phyloP scores from a whole-genome alignment of 1,139 yeast genomes.

The Hyphopichia buzzinii region DNA sequence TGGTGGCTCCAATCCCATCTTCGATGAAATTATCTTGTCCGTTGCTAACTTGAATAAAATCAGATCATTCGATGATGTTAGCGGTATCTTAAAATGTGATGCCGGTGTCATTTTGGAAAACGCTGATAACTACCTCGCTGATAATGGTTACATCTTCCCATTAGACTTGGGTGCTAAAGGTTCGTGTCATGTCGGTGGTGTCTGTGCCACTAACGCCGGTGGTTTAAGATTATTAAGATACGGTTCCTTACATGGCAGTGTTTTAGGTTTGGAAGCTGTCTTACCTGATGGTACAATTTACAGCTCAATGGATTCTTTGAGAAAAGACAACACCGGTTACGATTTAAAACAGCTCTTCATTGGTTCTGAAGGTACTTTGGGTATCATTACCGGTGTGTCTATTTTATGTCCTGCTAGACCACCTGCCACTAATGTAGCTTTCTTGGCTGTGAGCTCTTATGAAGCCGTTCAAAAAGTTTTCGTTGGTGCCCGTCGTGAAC shows the following conservation, averaged over 20 bases:
- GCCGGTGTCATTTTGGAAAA: constrained; percentile 88
- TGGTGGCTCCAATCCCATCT: constrained; percentile 92
- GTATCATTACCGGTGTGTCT: constrained; percentile 86
- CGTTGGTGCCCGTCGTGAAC: constrained; percentile 72
- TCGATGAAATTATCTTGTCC: constrained; percentile 83
- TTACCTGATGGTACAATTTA: constrained; percentile 84
- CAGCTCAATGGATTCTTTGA: constrained; percentile 74
- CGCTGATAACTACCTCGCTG: constrained; percentile 79
- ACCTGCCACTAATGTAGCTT: constrained; percentile 81
- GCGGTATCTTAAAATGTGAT: constrained; percentile 85
- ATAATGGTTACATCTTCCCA: constrained; percentile 87
- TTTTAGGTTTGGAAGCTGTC: constrained; percentile 88
- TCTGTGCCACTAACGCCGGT: constrained; percentile 95
- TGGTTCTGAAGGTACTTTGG: constrained; percentile 92
- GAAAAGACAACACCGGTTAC: constrained; percentile 94
- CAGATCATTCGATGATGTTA: constrained; percentile 74
- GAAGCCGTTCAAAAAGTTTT: constrained; percentile 83
- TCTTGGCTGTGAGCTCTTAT: constrained; percentile 77
- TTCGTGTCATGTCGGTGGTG: constrained; percentile 94
- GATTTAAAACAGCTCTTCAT: constrained; percentile 89
- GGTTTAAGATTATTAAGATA: constrained; percentile 85
- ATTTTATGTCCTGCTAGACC: constrained; percentile 93
- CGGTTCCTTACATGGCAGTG: constrained; percentile 91
- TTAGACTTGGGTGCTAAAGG: constrained; percentile 96
- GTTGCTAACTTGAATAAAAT: constrained; percentile 71